These are phyloP conservation scores for Gloeostereum incarnatum DNA, from an alignment of 768 basidiomycete species.

Conservation along the genomic window DNA sequence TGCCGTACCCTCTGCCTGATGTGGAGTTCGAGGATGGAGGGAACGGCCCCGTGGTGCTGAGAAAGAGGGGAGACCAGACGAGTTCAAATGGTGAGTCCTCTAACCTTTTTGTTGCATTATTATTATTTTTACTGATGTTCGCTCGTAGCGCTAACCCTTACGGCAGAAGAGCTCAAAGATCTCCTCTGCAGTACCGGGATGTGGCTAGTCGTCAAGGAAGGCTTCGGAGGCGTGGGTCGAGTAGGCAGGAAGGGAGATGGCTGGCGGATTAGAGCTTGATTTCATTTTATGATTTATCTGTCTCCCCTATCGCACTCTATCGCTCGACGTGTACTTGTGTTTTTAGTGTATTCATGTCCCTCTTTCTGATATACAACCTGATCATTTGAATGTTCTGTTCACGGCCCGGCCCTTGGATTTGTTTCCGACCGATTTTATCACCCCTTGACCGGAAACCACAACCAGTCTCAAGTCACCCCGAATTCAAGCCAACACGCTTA, in stretches of 20 bases:
- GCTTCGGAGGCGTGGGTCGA: constrained; percentile 84
- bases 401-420: not conserved
- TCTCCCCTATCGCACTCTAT: too few relatives aligned
- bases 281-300: too few relatives aligned
- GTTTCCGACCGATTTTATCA: too few relatives aligned
- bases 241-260: constrained; percentile 72
- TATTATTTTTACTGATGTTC: too few relatives aligned
- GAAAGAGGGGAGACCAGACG: too few relatives aligned
- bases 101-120: too few relatives aligned
- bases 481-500: too few relatives aligned
- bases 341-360: not conserved
- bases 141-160: constrained; percentile 54
- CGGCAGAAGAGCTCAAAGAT: constrained; percentile 92
- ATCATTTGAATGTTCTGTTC: not conserved
- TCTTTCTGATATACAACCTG: not conserved
- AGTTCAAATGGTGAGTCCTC: too few relatives aligned
- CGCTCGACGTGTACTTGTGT: too few relatives aligned
- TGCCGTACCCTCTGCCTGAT: constrained; percentile 84
- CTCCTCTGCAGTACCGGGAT: constrained; percentile 78
- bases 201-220: constrained; percentile 89
- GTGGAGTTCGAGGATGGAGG: constrained; percentile 43
- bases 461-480: too few relatives aligned
- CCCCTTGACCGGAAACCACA: too few relatives aligned
- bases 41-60: not conserved
- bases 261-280: constrained; percentile 60